Evolutionary conservation across 2,329 filamentous ascomycete genomes (phyloP).

Genomic region (Pseudogymnoascus verrucosus): DNA sequence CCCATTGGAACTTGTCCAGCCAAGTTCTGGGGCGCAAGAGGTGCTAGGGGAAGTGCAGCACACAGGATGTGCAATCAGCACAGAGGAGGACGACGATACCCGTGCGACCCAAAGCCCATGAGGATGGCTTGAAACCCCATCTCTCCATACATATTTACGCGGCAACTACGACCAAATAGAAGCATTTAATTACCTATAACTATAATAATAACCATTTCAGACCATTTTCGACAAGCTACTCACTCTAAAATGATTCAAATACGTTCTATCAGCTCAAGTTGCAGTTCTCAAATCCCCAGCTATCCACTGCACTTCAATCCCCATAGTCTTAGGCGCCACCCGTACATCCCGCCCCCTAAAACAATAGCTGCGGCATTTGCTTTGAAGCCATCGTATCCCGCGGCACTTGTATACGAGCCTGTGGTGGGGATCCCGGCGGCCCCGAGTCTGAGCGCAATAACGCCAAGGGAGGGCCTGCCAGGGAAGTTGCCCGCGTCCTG

Average conservation of each 20-base stretch:
- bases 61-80: too few relatives aligned
- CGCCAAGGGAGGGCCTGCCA: neutral
- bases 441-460: neutral
- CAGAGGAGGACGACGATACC: too few relatives aligned
- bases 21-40: too few relatives aligned
- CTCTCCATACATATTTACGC: neutral
- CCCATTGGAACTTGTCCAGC: too few relatives aligned
- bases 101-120: too few relatives aligned
- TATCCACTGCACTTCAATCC: neutral
- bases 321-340: neutral
- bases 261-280: too few relatives aligned
- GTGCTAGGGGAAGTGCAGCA: too few relatives aligned
- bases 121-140: neutral
- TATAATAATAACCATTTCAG: neutral
- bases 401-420: neutral
- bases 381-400: neutral
- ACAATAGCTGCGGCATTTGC: neutral
- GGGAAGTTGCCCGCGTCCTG: neutral
- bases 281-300: neutral
- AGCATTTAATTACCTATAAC: neutral
- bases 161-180: neutral
- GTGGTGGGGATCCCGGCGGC: neutral
- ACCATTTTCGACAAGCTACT: neutral
- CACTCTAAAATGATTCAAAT: neutral
- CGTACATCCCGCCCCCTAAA: neutral